A percentile compares a stretch with the other conserved stretches of the same genome.
phyloP scores from a whole-genome alignment of 2,329 filamentous ascomycete species.

The Penicillium sp. region DNA sequence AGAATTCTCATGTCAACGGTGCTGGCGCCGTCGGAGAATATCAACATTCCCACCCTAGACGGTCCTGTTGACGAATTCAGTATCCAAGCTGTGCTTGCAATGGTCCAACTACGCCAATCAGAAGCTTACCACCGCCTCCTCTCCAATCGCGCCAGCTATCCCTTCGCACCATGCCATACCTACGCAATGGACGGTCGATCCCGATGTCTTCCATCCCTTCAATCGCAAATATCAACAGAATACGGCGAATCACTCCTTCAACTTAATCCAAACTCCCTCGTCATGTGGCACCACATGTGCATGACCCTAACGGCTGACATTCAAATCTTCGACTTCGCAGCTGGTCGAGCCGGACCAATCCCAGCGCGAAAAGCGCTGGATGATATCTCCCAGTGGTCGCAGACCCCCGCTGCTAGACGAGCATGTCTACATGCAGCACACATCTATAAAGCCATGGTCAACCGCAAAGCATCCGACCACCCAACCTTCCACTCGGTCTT shows the following conservation, averaged over 20 bases:
- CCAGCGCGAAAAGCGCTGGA: slow-evolving; percentile 51
- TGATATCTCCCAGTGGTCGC: slow-evolving; percentile 53
- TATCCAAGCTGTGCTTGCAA: slow-evolving; percentile 40
- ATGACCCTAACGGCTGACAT: slow-evolving; percentile 55
- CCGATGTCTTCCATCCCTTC: slow-evolving; percentile 36
- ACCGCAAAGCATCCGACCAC: slow-evolving; percentile 54
- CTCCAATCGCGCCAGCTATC: slow-evolving; percentile 38
- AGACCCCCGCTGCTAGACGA: slow-evolving; percentile 51
- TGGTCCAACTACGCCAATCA: slow-evolving; percentile 44
- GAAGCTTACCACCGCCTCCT: slow-evolving; percentile 46
- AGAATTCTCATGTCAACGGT: slow-evolving; percentile 34
- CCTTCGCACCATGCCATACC: slow-evolving; percentile 45
- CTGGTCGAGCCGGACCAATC: slow-evolving; percentile 49
- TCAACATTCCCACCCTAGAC: slow-evolving; percentile 35
- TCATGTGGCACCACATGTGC: slow-evolving; percentile 56
- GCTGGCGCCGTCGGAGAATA: slow-evolving; percentile 36
- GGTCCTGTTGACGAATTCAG: slow-evolving; percentile 35
- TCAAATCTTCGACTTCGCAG: slow-evolving; percentile 54
- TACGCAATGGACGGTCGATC: slow-evolving; percentile 52
- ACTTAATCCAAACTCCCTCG: slow-evolving; percentile 50
- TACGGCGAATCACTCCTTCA: slow-evolving; percentile 46
- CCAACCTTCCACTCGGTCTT: slow-evolving; percentile 53
- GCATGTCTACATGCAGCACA: slow-evolving; percentile 55
- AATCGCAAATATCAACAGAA: slow-evolving; percentile 30
- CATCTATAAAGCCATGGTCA: slow-evolving; percentile 52